phyloP scores from a whole-genome alignment of 495 filamentous ascomycete species.

The Glonium stellatum region DNA sequence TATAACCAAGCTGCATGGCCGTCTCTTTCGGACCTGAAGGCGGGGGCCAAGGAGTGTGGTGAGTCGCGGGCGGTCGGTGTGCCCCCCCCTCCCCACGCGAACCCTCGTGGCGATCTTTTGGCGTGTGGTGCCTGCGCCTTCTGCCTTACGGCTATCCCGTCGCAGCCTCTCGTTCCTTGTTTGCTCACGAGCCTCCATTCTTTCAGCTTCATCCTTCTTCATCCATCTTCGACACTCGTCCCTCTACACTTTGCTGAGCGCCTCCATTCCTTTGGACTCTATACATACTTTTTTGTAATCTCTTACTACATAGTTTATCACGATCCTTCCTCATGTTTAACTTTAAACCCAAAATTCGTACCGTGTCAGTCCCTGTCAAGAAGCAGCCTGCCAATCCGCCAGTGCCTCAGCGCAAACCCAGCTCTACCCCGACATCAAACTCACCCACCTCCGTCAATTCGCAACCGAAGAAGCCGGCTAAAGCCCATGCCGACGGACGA shows the following conservation, averaged over 20 bases:
- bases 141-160: too few species aligned
- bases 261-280: background rate
- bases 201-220: too few species aligned
- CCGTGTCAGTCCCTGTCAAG: constrained; percentile 20
- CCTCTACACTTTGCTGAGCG: background rate
- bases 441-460: background rate
- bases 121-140: too few species aligned
- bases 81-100: too few species aligned
- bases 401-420: constrained; percentile 5
- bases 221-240: background rate
- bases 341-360: constrained; percentile 14
- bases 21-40: too few species aligned
- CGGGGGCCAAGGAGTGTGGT: too few species aligned
- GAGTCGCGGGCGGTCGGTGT: too few species aligned
- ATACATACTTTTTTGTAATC: background rate
- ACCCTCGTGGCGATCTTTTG: too few species aligned
- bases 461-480: background rate
- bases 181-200: too few species aligned
- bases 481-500: background rate
- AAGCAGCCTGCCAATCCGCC: constrained; percentile 5
- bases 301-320: background rate
- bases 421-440: background rate
- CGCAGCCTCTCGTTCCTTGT: too few species aligned
- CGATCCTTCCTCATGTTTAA: constrained; percentile 4
- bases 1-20: too few species aligned